Evolutionary conservation across 768 basidiomycete species (phyloP), one percentile per base, ranked within the genome.

Genomic region (Chiua virens): DNA sequence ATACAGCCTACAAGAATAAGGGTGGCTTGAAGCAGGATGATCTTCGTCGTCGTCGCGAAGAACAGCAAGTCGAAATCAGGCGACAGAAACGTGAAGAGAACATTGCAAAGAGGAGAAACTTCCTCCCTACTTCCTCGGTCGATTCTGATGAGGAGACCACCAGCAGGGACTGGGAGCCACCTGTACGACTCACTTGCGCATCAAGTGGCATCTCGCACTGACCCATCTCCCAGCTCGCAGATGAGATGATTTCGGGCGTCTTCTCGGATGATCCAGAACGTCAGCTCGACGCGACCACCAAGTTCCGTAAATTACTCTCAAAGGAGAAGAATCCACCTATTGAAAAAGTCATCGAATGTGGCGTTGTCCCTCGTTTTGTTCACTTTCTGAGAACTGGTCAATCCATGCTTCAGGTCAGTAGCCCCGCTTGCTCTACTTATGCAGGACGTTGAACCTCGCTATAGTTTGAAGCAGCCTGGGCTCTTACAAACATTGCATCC

Each of bases 271-370:
- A 95, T 69, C 76, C 87, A 27, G 92, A 97, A 52, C 87, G 83
- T 61, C 97, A 99, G 73, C 77, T 96, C 53, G 95, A 98, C 71
- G 90, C 96, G 67, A 98, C 97, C 17, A 98, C 92, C 66, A 96
- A 91, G 74, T 98, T 98, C 80, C 87, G 97, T 64, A 99, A 98
- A 75, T 81, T 99, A 36, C 83, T 99, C 57, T 98, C 95, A 59
- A 99, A 99, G 76, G 97, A 99, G 77, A 96, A 95, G 78, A 99
- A 98, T 70, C 97, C 97, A 42, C 97, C 96, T 18, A 99, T 99
- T 68, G 97, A 99, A 71, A 85, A 87, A 70, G 97, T 99, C 60
- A 98, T 96, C 69, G 92, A 94, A 62, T 97, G 94, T 71, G 90
- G 92, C 50, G 97, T 99, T 37, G 92, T 99, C 35, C 89, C 92